These are phyloP conservation scores for Xerocomellus dryophilus DNA, from an alignment of 768 basidiomycete species.

Conservation along the genomic window DNA sequence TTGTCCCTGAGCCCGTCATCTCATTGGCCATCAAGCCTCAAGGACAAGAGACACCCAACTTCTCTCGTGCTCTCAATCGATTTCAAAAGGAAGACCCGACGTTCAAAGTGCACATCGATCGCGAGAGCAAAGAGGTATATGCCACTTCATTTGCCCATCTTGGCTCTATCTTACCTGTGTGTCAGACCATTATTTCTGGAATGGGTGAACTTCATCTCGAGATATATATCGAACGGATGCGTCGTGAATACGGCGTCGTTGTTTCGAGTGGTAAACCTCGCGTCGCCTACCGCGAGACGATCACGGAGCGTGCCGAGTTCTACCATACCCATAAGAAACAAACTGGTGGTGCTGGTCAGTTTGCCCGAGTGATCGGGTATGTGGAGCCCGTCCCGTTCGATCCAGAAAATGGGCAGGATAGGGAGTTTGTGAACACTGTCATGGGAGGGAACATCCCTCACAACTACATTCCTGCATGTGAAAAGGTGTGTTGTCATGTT, in stretches of 20 bases:
- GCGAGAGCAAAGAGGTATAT: constrained; percentile 86
- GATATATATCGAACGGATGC: constrained; percentile 99
- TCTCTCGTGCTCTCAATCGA: constrained; percentile 92
- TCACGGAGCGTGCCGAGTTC: constrained; percentile 80
- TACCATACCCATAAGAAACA: constrained; percentile 97
- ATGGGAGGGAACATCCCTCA: constrained; percentile 91
- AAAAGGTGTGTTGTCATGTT: constrained; percentile 59
- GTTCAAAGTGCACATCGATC: constrained; percentile 94
- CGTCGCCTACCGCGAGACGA: constrained; percentile 95
- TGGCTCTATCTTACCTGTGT: neutral
- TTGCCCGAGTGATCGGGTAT: constrained; percentile 85
- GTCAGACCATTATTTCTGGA: constrained; percentile 94
- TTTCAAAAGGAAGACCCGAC: constrained; percentile 99
- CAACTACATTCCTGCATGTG: constrained; percentile 90
- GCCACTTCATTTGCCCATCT: neutral
- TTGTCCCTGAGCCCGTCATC: constrained; percentile 97
- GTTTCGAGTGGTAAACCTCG: constrained; percentile 94
- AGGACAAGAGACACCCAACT: constrained; percentile 92
- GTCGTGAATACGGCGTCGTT: constrained; percentile 92
- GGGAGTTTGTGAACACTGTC: constrained; percentile 80
- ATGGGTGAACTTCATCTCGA: constrained; percentile 99
- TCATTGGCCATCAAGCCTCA: constrained; percentile 90
- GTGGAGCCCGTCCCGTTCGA: constrained; percentile 85
- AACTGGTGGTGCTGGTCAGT: constrained; percentile 95
- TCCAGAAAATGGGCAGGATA: constrained; percentile 75